Evolutionary conservation across 192 early-diverging fungal genomes (phyloP), one percentile per base, ranked within the genome.

Genomic region (Coemansia sp.): DNA sequence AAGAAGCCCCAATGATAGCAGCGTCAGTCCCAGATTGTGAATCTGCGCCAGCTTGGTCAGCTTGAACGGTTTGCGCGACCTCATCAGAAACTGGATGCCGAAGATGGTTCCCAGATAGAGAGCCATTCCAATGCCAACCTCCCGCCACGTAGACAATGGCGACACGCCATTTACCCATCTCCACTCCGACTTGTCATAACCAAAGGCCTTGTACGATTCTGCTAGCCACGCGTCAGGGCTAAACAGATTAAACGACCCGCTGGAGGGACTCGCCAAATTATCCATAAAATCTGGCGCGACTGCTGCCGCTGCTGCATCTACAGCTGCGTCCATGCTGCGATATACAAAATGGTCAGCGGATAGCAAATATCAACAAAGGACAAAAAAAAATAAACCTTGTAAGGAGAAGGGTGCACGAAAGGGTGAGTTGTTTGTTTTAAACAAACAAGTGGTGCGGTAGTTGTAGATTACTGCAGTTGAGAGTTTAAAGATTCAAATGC

Each of bases 1-100:
- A 54, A 95, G 81, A 34, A 95, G 82, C 3, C 78, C 76, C 23
- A 82, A 78, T 32, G 93, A 95, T 18, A 83, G 72, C 6, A 87
- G 62, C 2, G 90, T 89, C 66, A 95, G 83, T 16, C 88, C 60
- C 31, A 90, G 82, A 71, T 95, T 95, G 77, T 95, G 93, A 58
- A 92, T 26, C 75, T 92, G 88, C 60, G 93, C 91, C 26, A 87
- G 65, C 54, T 80, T 54, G 55, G 89, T 84, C 47, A 90, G 83
- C 80, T 88, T 87, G 73, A 91, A 84, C 21, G 87, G 83, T 57
- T 87, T 84, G 56, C 78, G 68, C 64, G 82, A 81, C 67, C 67
- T 80, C 90, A 93, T 91, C 62, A 90, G 56, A 67, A 72, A 73
- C 56, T 88, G 88, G 38, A 87, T 88, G 54, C 92, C 90, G 77